Evolutionary conservation across 2,329 filamentous ascomycete species (phyloP).

Genomic region (Apiospora saccharicola): DNA sequence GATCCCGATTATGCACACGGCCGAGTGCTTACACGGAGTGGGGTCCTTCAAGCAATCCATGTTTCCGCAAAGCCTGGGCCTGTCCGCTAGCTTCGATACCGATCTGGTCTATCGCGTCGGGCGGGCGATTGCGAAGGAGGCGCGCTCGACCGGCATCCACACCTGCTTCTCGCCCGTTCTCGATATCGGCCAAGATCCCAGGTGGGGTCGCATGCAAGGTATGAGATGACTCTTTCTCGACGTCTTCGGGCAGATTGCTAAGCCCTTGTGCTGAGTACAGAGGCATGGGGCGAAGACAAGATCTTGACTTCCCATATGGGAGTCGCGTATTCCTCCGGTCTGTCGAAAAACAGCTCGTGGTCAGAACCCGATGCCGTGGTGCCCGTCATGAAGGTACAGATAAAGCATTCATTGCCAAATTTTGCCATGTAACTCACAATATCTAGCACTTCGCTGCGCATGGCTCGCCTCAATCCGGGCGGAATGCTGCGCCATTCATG

Average conservation of each 20-base stretch:
- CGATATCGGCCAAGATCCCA: slow-evolving; percentile 51
- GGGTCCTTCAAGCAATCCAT: slow-evolving; percentile 54
- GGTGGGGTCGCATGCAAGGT: slow-evolving; percentile 54
- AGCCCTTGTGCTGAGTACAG: slow-evolving; percentile 35
- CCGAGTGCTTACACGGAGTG: slow-evolving; percentile 53
- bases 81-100: slow-evolving; percentile 52
- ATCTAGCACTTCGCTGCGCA: slow-evolving; percentile 52
- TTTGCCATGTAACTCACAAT: not conserved
- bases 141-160: slow-evolving; percentile 52
- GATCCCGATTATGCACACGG: slow-evolving; percentile 51
- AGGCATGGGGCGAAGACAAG: slow-evolving; percentile 56
- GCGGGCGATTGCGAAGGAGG: slow-evolving; percentile 50
- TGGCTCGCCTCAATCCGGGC: slow-evolving; percentile 50
- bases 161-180: slow-evolving; percentile 53
- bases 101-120: slow-evolving; percentile 51
- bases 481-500: slow-evolving; percentile 53
- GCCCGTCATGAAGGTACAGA: slow-evolving; percentile 50
- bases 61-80: slow-evolving; percentile 51
- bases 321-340: slow-evolving; percentile 50
- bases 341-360: slow-evolving; percentile 54
- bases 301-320: slow-evolving; percentile 53
- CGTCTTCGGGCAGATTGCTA: not conserved
- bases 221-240: not conserved
- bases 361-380: slow-evolving; percentile 50
- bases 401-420: not conserved